Conservation (phyloP, 306 rosid genomes). For the Medicago truncatula region MtrunA17r5.0-ANR NC_053049.1:48540001-48540500, state of each 20-base stretch:
- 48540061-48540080: too few species aligned
- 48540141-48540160: too few species aligned
- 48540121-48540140: too few species aligned
- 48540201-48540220: too few species aligned
- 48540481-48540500: slow-evolving; percentile 98
- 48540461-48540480: slow-evolving; percentile 95
- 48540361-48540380: slow-evolving; percentile 62
- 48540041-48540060: too few species aligned
- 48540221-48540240: slow-evolving; percentile 59
- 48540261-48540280: slow-evolving; percentile 97
- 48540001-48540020: too few species aligned
- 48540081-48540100: too few species aligned
- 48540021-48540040: too few species aligned
- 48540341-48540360: slow-evolving; percentile 98
- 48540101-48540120: too few species aligned
- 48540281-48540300: slow-evolving; percentile 99
- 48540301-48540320: slow-evolving; percentile 99
- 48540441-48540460: slow-evolving; percentile 53
- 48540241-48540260: slow-evolving; percentile 39
- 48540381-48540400: slow-evolving; percentile 39
- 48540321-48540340: slow-evolving; percentile 95
- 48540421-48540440: slow-evolving; percentile 21
- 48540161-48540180: too few species aligned
- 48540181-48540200: too few species aligned
- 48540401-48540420: slow-evolving; percentile 4